Evolutionary conservation across 305 asterid genomes (phyloP), one percentile per base, ranked within the genome.

Genomic region (Lippia alba): DNA sequence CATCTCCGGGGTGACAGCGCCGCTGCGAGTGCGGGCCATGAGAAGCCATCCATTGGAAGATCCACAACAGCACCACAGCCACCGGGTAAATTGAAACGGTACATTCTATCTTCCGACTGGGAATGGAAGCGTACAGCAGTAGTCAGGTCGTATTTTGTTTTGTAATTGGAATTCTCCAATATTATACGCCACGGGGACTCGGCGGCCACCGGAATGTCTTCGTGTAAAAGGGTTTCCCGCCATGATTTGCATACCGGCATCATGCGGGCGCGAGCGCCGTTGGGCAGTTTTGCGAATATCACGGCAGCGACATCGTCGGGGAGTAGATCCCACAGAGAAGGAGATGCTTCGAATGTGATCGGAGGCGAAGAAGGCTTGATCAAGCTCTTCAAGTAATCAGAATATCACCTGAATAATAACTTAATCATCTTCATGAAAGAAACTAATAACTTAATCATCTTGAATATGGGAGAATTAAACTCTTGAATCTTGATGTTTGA

Each of bases 11-110:
- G 1, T 19, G 36, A 0, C n/a, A n/a, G n/a, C n/a, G n/a, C n/a
- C n/a, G n/a, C n/a, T n/a, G n/a, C n/a, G n/a, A n/a, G n/a, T n/a
- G n/a, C n/a, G n/a, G n/a, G 49, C 64, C 8, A 64, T 24, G 18
- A 55, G 30, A 49, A 72, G 24, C 76, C 71, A 72, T 8, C 76
- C 66, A 6, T 56, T 41, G 10, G 75, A 70, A 36, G 61, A 61
- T 39, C 70, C 76, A 12, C 70, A 63, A 19, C 62, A 63, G 33
- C 64, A 34, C 48, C 59, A 65, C 30, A 8, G 16, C 54, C 33
- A 0, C 66, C n/a, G n/a, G n/a, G 66, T 11, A 69, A 30, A 7
- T 8, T n/a, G 65, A 58, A 58, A 32, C 66, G 34, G 64, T 69
- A 68, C n/a, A 12, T 45, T 46, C 66, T 57, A 0, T 30, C 24